Evolutionary conservation across 345 rosid genomes (phyloP).

Genomic region (Eucalyptus guilfoylei): DNA sequence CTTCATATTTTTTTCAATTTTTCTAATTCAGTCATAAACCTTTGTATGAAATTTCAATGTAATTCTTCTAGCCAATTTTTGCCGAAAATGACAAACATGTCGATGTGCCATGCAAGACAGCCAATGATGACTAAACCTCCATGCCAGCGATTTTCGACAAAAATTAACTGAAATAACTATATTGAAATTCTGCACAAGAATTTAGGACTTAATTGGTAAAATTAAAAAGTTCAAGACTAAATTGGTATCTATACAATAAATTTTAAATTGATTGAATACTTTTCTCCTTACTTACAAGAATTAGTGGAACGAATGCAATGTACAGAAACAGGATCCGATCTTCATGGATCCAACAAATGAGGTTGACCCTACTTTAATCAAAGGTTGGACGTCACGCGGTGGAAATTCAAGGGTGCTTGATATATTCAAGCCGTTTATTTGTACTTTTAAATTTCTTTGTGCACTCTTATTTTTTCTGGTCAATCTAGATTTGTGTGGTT

Average conservation of each 20-base stretch:
- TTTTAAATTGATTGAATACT: neutral
- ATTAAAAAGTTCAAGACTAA: neutral
- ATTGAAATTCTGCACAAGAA: accelerated
- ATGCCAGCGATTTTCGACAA: accelerated
- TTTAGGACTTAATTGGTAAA: neutral
- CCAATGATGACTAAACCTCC: neutral
- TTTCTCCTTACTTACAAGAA: neutral
- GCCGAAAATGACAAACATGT: neutral
- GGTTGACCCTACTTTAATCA: neutral
- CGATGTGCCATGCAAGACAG: neutral
- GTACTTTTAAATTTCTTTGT: neutral
- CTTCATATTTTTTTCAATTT: too few relatives aligned
- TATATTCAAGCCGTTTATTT: neutral
- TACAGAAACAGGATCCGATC: neutral
- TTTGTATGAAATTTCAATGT: too few relatives aligned
- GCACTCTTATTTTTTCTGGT: neutral
- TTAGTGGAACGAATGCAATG: neutral
- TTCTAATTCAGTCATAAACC: too few relatives aligned
- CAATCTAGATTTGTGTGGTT: neutral
- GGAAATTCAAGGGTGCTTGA: neutral
- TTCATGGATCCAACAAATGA: neutral
- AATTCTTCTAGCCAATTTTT: neutral
- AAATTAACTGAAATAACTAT: neutral
- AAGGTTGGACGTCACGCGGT: neutral
- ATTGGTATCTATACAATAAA: neutral